Percentiles rank a stretch among this genome's conserved stretches.
phyloP scores from a whole-genome alignment of 805 yeast species.

The Wickerhamiella cacticola region DNA sequence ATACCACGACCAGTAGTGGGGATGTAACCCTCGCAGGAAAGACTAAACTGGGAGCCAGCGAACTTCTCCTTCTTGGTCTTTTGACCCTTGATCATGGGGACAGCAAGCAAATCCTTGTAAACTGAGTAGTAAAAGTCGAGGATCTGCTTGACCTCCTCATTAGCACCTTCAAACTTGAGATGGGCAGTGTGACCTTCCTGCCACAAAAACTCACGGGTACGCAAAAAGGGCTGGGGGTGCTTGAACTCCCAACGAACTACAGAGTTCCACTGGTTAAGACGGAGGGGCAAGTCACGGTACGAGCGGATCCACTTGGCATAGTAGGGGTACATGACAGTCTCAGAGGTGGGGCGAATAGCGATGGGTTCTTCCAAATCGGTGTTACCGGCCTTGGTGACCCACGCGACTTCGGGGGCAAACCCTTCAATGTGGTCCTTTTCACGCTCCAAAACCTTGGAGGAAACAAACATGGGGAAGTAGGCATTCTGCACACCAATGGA shows the following conservation, averaged over 20 bases:
- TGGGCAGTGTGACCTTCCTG: slow-evolving; percentile 99
- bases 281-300: slow-evolving; percentile 93
- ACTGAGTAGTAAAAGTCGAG: slow-evolving; percentile 74
- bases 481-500: slow-evolving; percentile 85
- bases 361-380: slow-evolving; percentile 95
- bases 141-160: slow-evolving; percentile 71
- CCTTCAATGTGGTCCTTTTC: slow-evolving; percentile 99
- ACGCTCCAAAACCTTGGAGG: slow-evolving; percentile 80
- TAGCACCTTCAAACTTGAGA: slow-evolving; percentile 70
- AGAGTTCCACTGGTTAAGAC: slow-evolving; percentile 97
- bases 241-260: slow-evolving; percentile 99
- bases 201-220: slow-evolving; percentile 99
- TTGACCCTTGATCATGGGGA: slow-evolving; percentile 88
- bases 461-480: slow-evolving; percentile 97
- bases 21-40: slow-evolving; percentile 92
- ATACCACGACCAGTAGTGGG: slow-evolving; percentile 99
- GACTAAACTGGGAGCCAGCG: slow-evolving; percentile 94
- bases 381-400: slow-evolving; percentile 95
- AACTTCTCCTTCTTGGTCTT: slow-evolving; percentile 97
- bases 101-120: slow-evolving; percentile 88
- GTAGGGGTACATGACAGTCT: slow-evolving; percentile 99
- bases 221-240: slow-evolving; percentile 97
- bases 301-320: slow-evolving; percentile 98
- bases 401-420: slow-evolving; percentile 98
- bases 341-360: slow-evolving; percentile 98